Percentiles rank a stretch among this genome's conserved stretches.
phyloP scores from a whole-genome alignment of 495 filamentous ascomycete species.

The Neurospora sp. region DNA sequence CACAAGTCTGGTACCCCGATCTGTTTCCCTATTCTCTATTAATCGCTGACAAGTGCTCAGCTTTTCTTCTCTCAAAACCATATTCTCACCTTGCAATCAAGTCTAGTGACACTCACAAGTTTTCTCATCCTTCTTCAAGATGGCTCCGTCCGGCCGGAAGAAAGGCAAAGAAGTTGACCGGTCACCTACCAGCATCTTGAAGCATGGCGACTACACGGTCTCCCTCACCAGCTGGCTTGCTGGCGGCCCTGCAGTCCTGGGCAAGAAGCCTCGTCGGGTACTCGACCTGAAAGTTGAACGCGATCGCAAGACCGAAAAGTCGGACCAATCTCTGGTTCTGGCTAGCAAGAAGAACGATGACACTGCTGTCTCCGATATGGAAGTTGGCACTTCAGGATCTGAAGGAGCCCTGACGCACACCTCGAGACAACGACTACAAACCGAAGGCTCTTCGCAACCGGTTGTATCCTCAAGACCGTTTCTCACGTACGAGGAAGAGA shows the following conservation, averaged over 20 bases:
- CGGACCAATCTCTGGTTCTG: background rate
- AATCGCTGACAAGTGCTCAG: background rate
- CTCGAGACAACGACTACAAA: background rate
- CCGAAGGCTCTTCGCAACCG: background rate
- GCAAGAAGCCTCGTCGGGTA: background rate
- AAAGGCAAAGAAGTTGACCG: background rate
- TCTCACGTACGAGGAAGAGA: background rate
- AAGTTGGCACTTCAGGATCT: background rate
- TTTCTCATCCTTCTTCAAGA: background rate
- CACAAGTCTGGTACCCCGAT: background rate
- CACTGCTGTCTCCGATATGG: background rate
- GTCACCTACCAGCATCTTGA: background rate
- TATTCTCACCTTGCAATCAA: background rate
- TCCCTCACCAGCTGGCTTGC: slow-evolving; percentile 4
- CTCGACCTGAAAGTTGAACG: background rate
- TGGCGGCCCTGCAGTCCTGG: background rate
- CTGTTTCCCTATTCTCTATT: background rate
- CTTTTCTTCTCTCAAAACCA: background rate
- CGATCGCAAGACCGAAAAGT: background rate
- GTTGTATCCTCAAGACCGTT: background rate
- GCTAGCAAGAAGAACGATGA: background rate
- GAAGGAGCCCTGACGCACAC: background rate
- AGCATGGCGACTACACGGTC: background rate
- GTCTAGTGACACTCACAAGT: background rate
- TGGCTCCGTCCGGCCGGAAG: background rate